Evolutionary conservation across 495 filamentous ascomycete species (phyloP).

Genomic region (Chaetomidium leptoderma): DNA sequence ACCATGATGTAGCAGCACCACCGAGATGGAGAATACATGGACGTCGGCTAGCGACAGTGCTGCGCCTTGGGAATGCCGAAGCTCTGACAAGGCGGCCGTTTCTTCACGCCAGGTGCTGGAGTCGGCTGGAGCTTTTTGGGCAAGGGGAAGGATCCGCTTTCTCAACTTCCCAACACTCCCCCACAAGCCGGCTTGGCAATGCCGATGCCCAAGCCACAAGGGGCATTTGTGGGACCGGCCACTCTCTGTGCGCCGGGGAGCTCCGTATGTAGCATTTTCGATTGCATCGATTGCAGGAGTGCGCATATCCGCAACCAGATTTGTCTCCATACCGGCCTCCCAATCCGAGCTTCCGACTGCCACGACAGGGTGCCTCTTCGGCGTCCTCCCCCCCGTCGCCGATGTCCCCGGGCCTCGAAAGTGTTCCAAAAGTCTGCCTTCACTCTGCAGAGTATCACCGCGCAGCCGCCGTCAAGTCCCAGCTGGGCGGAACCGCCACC

Average conservation of each 20-base stretch:
- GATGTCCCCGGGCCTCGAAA: background rate
- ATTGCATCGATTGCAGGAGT: constrained; percentile 6
- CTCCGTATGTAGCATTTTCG: background rate
- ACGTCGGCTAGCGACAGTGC: background rate
- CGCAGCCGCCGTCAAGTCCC: constrained; percentile 10
- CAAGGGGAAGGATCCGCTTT: too few species aligned
- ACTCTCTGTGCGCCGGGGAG: background rate
- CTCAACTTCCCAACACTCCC: too few species aligned
- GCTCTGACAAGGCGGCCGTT: background rate
- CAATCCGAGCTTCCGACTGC: constrained; percentile 8
- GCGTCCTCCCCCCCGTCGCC: background rate
- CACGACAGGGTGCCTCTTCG: background rate
- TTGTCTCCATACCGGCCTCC: background rate
- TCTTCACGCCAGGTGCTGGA: background rate
- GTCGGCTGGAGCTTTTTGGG: too few species aligned
- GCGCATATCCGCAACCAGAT: constrained; percentile 1
- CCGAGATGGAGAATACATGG: background rate
- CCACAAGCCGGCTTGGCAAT: constrained; percentile 3
- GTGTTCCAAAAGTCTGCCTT: background rate
- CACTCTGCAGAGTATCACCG: background rate
- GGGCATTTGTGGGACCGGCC: background rate
- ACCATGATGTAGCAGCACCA: background rate
- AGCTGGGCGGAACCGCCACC: constrained; percentile 13
- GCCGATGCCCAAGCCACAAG: background rate
- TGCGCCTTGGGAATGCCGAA: background rate